These are phyloP conservation scores for Calonectria pteridis DNA, from an alignment of 2,329 filamentous ascomycete species.

Conservation along the genomic window DNA sequence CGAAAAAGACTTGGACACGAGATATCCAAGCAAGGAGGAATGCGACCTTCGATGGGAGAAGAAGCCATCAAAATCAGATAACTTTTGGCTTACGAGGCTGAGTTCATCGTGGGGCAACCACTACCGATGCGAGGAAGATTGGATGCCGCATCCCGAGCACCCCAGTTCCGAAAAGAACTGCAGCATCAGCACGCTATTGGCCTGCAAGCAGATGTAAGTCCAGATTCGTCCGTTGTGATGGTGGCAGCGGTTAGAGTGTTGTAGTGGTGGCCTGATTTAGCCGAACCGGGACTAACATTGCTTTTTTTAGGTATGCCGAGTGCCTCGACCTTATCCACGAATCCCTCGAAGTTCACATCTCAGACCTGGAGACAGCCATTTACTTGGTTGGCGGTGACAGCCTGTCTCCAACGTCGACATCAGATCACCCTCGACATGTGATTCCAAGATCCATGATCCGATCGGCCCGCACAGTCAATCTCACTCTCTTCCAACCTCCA, in stretches of 20 bases:
- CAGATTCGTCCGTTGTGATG: neutral
- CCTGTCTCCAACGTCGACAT: neutral
- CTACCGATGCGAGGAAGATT: conserved; percentile 21
- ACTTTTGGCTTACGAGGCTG: conserved; percentile 13
- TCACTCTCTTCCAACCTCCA: conserved; percentile 4
- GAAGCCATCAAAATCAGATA: conserved; percentile 4
- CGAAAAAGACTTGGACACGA: conserved; percentile 12
- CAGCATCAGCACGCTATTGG: conserved; percentile 15
- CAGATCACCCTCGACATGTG: neutral
- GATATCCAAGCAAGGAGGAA: conserved; percentile 17
- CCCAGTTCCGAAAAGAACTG: conserved; percentile 12
- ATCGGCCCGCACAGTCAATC: conserved; percentile 5
- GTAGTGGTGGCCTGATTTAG: conserved; percentile 1
- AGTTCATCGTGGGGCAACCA: conserved; percentile 20
- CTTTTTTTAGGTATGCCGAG: conserved; percentile 13
- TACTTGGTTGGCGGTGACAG: neutral
- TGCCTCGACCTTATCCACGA: conserved; percentile 14
- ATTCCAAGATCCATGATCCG: conserved; percentile 12
- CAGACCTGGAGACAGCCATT: conserved; percentile 8
- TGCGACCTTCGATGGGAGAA: conserved; percentile 7
- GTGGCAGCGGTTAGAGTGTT: neutral
- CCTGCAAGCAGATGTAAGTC: conserved; percentile 8
- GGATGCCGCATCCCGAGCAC: conserved; percentile 19
- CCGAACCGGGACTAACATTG: neutral
- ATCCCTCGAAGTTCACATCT: conserved; percentile 12